Base-by-base conservation (phyloP, 768 basidiomycete genomes). In the Xerocomus brunneocitrinus region DNA sequence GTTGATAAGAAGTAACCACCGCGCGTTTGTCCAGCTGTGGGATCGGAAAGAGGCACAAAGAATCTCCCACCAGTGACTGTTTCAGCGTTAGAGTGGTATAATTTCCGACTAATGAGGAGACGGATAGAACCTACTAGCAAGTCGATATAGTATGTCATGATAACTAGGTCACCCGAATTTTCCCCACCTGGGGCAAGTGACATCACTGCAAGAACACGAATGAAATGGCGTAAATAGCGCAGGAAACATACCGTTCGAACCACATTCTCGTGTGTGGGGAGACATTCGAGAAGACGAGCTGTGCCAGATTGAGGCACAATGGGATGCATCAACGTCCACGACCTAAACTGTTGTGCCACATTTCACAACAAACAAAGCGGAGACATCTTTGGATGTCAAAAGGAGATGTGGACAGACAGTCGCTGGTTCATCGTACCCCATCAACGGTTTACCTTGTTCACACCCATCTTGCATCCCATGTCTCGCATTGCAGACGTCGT, bases 281-380 rank as follows among this genome's bases (percentile, higher is more conserved):
- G 57, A 56, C 5, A 50, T 58, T 57, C 47, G 53, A 57, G 54
- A 65, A 64, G 64, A 58, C 44, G 36, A 25, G 25, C 47, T 27
- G 53, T 49, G 43, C 60, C 59, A 36, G 34, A 54, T 56, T 61
- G 55, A 52, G 62, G 49, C 43, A 64, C 62, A 62, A 67, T 65
- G 27, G 50, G 32, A 48, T 46, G 52, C 50, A 42, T 38, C 50
- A 56, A 53, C 34, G 42, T 58, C 64, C 66, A 63, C 56, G 54
- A 53, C 41, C 40, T 44, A 40, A 44, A 51, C 27, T 59, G 52
- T 52, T 47, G 49, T 57, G 44, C 45, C 53, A 66, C 62, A 60
- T 57, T 66, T 64, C 66, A 64, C 67, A 66, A 66, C 62, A 68
- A 67, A 68, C 66, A 67, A 67, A 54, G 58, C 54, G 55, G 58